Evolutionary conservation across 345 rosid genomes (phyloP), one percentile per base, ranked within the genome.

Genomic region (Linum tenue): DNA sequence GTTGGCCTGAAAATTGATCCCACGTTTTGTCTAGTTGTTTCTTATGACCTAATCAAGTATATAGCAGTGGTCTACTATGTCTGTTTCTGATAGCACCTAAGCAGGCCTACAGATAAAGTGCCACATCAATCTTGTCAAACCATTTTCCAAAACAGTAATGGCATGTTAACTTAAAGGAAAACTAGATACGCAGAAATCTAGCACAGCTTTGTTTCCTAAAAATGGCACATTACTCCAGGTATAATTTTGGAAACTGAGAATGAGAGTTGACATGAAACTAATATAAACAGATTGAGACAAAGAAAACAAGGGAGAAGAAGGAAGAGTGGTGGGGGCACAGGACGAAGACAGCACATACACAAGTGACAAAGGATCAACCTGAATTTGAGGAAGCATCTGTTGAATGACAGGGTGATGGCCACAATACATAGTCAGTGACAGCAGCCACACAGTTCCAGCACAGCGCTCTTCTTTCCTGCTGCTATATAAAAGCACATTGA

Each of bases 391-490:
- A 72, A 92, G 89, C 86, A 83, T 81, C 70, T 79, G 79, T 76
- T 90, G 98, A 76, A 92, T 85, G 75, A 84, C 77, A 62, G 91
- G 79, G 64, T 92, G 89, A 65, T 79, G 82, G 68, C 98, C 98
- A 75, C 91, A 90, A 75, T 92, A 92, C 89, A 90, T 85, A 72
- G 85, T 86, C 64, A 92, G 79, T 62, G 98, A 92, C 63, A 90
- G 74, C 63, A 92, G 76, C 98, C 97, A 92, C 64, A 92, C 97
- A 63, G 92, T 77, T 76, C 98, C 97, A 81, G 98, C 90, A 77
- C 97, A 90, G 57, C 97, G 84, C 86, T 92, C 98, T 73, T 90
- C 98, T 75, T 88, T 90, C 79, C 98, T 85, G 73, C 75, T 86
- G 66, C 97, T 88, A 69, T 83, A 92, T 44, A 92, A 76, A 69